Conservation (phyloP, 371 early-diverging fungal species). For the Mortierella sp. region DNA sequence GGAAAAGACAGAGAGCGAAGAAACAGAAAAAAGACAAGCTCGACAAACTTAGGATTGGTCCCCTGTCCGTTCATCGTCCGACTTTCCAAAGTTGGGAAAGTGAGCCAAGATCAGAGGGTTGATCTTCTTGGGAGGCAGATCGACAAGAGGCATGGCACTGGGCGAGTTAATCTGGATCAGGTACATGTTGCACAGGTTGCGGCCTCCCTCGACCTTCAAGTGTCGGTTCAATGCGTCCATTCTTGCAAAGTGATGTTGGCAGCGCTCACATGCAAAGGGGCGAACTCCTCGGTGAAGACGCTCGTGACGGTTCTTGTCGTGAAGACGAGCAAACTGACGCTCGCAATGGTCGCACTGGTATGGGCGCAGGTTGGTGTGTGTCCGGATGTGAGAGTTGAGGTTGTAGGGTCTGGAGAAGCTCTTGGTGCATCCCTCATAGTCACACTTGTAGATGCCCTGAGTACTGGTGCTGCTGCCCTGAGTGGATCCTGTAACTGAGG, state of each 20-base stretch:
- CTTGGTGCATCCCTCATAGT: conserved; percentile 73
- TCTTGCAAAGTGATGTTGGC: conserved; percentile 81
- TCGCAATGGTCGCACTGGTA: conserved; percentile 74
- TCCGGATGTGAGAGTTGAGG: conserved; percentile 78
- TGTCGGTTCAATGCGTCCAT: conserved; percentile 82
- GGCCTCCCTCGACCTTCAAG: conserved; percentile 56
- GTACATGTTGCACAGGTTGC: conserved; percentile 51
- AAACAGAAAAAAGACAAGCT: not conserved
- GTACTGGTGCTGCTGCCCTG: conserved; percentile 10
- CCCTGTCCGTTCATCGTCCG: conserved; percentile 17
- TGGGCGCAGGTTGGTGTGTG: conserved; percentile 75
- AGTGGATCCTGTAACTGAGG: not conserved
- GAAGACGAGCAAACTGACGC: conserved; percentile 76
- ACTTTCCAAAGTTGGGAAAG: conserved; percentile 42
- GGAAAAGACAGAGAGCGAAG: not conserved
- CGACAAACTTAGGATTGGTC: not conserved
- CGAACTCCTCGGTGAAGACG: conserved; percentile 74
- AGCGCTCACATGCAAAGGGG: conserved; percentile 70
- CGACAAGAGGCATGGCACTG: conserved; percentile 46
- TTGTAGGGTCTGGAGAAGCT: conserved; percentile 80
- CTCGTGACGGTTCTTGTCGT: conserved; percentile 86
- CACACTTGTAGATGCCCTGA: conserved; percentile 58
- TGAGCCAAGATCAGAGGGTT: conserved; percentile 48
- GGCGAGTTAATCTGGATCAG: conserved; percentile 42
- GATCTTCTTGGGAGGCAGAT: conserved; percentile 54